Percentiles rank a stretch among this genome's conserved stretches.
Conservation (phyloP, 2,329 filamentous ascomycete species). For the Fusarium brachygibbosum region DNA sequence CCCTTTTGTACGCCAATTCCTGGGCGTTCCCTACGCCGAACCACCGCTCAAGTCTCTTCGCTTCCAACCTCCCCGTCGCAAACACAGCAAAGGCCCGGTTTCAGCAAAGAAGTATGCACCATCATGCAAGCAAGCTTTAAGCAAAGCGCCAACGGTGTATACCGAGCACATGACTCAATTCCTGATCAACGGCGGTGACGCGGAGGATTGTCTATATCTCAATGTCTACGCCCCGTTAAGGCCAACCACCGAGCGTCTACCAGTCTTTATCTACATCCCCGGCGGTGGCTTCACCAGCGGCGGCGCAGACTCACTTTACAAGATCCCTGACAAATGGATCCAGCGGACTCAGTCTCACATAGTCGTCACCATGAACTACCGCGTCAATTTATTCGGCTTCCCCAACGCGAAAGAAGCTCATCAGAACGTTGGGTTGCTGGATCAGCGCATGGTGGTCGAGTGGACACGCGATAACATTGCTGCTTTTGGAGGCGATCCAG, state of each 20-base stretch:
- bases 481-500: neutral
- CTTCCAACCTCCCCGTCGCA: conserved; percentile 20
- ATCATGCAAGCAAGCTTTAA: conserved; percentile 21
- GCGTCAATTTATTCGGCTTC: conserved; percentile 23
- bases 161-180: conserved; percentile 21
- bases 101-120: conserved; percentile 15
- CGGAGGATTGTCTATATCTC: conserved; percentile 25
- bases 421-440: conserved; percentile 11
- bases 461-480: conserved; percentile 15
- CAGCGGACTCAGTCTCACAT: conserved; percentile 23
- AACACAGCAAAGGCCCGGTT: neutral
- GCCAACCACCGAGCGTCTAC: conserved; percentile 1
- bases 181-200: conserved; percentile 13
- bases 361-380: conserved; percentile 23
- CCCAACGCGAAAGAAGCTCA: conserved; percentile 16
- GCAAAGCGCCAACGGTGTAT: conserved; percentile 15
- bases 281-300: conserved; percentile 18
- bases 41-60: conserved; percentile 19
- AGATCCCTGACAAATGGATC: conserved; percentile 23
- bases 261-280: conserved; percentile 20
- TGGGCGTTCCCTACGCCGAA: conserved; percentile 20
- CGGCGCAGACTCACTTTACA: conserved; percentile 16
- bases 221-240: conserved; percentile 16
- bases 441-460: conserved; percentile 29
- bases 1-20: conserved; percentile 16